Evolutionary conservation across 495 filamentous ascomycete species (phyloP), one percentile per base, ranked within the genome.

Genomic region (Daldinia grandis): DNA sequence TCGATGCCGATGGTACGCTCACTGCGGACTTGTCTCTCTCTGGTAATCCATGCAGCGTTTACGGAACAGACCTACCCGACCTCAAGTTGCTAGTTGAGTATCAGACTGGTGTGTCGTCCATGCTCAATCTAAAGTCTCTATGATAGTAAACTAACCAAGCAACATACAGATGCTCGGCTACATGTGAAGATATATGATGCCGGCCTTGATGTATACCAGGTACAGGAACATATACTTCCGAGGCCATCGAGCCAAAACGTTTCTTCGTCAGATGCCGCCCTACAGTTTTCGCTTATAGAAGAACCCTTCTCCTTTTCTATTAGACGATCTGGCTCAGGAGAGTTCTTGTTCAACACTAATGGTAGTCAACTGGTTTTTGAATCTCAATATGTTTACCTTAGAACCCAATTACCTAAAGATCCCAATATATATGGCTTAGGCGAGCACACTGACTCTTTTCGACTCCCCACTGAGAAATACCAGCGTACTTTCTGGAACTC

Each of bases 141-240:
- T 31, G 0, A 21, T n/a, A 21, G 15, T 37, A 24, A 15, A 38
- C 37, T n/a, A 53, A 33, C 53, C 66, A 55, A 77, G 57, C 50
- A 3, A 42, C 24, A 25, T 27, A 12, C 49, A 93, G 92, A 90
- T 47, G 82, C 84, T n/a, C 90, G 93, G 15, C 85, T 95, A 14
- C 92, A 94, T 78, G 89, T 95, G 59, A 88, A 91, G 73, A 94
- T 97, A 63, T 87, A 90, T 59, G 93, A 95, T 76, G 80, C 86
- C 21, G 86, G 82, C 7, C 85, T 92, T 51, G 81, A 88, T 59
- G 86, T 91, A 17, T 97, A 93, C 74, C 90, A 95, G 77, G 88
- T 97, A 28, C 92, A 92, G 9, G 85, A 89, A 24, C 84, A 82
- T 3, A 88, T 92, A 15, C 73, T 96, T 2, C 85, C 90, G 7